phyloP scores from a whole-genome alignment of 495 filamentous ascomycete species.

The Podospora fimiseda region DNA sequence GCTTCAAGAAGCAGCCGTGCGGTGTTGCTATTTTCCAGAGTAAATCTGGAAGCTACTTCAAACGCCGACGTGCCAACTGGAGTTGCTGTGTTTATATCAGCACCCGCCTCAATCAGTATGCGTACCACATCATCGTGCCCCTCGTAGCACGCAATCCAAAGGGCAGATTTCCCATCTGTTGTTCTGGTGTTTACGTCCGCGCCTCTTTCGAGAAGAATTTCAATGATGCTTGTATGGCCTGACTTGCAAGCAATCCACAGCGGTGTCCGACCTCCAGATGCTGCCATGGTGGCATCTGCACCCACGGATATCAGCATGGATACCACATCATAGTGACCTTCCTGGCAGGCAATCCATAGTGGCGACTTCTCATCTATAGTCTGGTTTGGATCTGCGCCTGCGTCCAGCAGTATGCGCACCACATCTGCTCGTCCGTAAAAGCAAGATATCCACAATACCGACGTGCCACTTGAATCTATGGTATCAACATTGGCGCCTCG shows the following conservation, averaged over 20 bases:
- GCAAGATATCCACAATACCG: neutral
- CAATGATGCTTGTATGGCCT: neutral
- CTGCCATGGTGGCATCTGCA: neutral
- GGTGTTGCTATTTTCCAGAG: too few species aligned
- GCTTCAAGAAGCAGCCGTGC: too few species aligned
- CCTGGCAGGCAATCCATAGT: neutral
- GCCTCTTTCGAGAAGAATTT: neutral
- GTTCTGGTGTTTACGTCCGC: neutral
- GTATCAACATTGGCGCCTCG: neutral
- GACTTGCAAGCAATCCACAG: neutral
- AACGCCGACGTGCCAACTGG: too few species aligned
- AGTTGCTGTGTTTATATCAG: too few species aligned
- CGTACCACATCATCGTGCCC: neutral
- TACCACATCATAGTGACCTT: neutral
- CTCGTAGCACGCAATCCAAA: neutral
- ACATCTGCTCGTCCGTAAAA: neutral
- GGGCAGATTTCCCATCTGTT: neutral
- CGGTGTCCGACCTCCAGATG: neutral
- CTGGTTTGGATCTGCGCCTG: neutral
- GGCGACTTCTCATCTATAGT: neutral
- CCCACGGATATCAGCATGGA: neutral
- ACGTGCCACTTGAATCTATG: neutral
- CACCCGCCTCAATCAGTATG: neutral
- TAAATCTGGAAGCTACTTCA: too few species aligned
- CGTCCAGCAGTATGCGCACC: neutral